Percentiles rank a stretch among this genome's conserved stretches.
Conservation (phyloP, 257 asterid genomes). For the Nicotiana paniculata region DNA sequence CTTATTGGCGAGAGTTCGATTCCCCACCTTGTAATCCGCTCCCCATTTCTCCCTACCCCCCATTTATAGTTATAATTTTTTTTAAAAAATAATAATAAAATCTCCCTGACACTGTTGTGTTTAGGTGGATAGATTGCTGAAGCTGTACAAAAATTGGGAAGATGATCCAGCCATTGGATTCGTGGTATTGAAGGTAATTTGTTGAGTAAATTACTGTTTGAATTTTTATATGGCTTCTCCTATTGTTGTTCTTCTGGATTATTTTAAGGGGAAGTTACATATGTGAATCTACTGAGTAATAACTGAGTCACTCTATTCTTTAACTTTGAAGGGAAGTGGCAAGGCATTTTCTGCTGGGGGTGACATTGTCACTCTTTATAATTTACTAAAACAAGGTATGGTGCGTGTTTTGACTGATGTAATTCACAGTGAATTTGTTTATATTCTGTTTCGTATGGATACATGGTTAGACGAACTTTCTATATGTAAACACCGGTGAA, state of each 20-base stretch:
- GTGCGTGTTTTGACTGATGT: neutral
- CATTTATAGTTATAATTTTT: too few species aligned
- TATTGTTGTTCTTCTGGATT: neutral
- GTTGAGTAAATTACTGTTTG: neutral
- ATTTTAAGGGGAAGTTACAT: neutral
- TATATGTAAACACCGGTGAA: neutral
- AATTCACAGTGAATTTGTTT: neutral
- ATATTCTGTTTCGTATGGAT: neutral
- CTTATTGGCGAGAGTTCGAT: too few species aligned
- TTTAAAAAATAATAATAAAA: too few species aligned
- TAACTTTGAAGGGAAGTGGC: constrained; percentile 72
- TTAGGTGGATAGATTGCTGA: constrained; percentile 64
- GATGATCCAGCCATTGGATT: constrained; percentile 60
- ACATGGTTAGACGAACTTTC: neutral
- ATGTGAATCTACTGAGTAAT: neutral
- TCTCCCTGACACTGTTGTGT: neutral
- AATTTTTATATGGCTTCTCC: neutral
- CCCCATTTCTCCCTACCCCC: too few species aligned
- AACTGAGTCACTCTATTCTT: constrained; percentile 8
- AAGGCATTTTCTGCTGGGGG: constrained; percentile 96
- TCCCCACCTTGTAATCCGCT: too few species aligned
- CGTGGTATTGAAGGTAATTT: constrained; percentile 70
- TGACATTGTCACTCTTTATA: constrained; percentile 67
- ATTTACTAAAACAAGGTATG: constrained; percentile 52
- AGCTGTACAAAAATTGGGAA: constrained; percentile 85